Percentiles rank a stretch among this genome's conserved stretches.
Evolutionary conservation across 176 grass and related monocot genomes (phyloP).

Genomic region (Panicum miliaceum): DNA sequence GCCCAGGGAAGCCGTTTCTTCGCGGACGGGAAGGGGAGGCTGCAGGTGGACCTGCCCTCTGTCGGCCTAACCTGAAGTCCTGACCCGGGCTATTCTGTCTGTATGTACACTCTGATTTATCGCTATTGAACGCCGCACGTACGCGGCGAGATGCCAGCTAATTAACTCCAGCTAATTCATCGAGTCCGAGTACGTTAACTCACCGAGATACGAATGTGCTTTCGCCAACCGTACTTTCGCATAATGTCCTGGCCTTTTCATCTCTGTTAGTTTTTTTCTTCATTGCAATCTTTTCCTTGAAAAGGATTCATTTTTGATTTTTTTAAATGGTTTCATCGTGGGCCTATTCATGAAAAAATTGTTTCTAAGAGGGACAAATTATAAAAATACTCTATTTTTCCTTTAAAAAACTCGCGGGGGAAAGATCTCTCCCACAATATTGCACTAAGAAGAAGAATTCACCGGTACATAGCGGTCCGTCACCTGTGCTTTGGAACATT

Average conservation of each 20-base stretch:
- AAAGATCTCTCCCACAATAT: no score
- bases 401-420: no score
- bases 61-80: background rate
- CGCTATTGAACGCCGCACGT: conserved; percentile 3
- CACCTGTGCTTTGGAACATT: no score
- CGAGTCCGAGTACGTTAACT: conserved; percentile 32
- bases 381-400: no score
- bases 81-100: background rate
- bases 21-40: background rate
- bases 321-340: no score
- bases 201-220: background rate
- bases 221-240: background rate
- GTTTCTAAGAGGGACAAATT: no score
- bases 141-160: background rate
- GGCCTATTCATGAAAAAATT: no score
- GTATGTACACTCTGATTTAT: conserved; percentile 25
- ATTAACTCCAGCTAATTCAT: conserved; percentile 3
- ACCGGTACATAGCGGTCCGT: no score
- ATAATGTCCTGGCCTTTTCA: background rate
- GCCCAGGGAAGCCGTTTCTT: background rate
- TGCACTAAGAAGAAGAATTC: no score
- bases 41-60: background rate
- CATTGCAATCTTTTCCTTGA: background rate
- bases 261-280: background rate
- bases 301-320: no score